Conservation (phyloP, 2,329 filamentous ascomycete species). For the Neoarthrinium moseri region DNA sequence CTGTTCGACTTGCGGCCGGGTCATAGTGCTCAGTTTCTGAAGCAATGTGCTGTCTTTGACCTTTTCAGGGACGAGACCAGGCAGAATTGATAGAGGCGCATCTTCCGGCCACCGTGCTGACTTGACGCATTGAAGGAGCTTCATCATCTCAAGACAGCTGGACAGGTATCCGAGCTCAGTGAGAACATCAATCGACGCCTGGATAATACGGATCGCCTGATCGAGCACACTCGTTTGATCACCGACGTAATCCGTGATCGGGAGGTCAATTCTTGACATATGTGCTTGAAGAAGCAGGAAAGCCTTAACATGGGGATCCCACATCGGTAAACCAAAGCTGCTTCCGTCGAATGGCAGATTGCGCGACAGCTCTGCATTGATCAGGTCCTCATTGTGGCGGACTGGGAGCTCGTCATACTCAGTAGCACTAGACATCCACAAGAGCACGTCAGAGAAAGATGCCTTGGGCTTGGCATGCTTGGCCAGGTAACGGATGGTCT, state of each 20-base stretch:
- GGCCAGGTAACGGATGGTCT: conserved; percentile 84
- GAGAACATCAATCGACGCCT: conserved; percentile 90
- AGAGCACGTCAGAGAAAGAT: conserved; percentile 77
- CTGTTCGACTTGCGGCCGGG: conserved; percentile 24
- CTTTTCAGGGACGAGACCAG: conserved; percentile 58
- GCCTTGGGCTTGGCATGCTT: conserved; percentile 73
- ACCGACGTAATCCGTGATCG: conserved; percentile 95
- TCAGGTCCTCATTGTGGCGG: conserved; percentile 95
- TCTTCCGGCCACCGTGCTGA: conserved; percentile 88
- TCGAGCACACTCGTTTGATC: conserved; percentile 89
- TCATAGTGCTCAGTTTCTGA: conserved; percentile 32
- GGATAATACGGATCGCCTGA: conserved; percentile 94
- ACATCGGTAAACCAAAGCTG: conserved; percentile 78
- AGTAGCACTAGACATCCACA: conserved; percentile 89
- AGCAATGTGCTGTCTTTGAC: conserved; percentile 35
- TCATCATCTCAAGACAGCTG: conserved; percentile 78
- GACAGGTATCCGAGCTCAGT: conserved; percentile 83
- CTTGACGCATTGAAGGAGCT: conserved; percentile 87
- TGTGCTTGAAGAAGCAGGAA: conserved; percentile 93
- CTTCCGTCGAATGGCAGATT: conserved; percentile 67
- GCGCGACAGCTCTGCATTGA: conserved; percentile 85
- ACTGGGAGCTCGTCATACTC: conserved; percentile 98
- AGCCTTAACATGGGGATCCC: conserved; percentile 97
- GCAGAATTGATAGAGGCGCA: conserved; percentile 74
- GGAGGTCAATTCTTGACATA: conserved; percentile 88